Base-by-base conservation (phyloP, 257 asterid genomes). In the Capsicum pubescens region DNA sequence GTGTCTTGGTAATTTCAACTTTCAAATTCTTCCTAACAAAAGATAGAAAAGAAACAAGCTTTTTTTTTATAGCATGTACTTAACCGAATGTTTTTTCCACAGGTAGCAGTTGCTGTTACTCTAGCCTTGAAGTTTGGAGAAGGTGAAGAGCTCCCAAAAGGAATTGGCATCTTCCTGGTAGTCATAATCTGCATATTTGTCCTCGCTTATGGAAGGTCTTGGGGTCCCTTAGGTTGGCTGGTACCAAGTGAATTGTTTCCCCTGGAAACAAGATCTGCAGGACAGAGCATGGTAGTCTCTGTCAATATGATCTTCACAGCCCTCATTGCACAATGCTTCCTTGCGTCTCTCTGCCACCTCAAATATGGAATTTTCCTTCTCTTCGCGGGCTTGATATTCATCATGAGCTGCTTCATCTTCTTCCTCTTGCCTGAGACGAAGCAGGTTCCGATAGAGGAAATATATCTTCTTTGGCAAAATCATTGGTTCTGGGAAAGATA, bases 361-460 rank as follows among this genome's bases (percentile, higher is more conserved):
- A 93, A 87, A 86, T 95, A 89, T n/a, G 97, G 99, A 3, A 93
- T 95, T 76, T 95, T 95, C 88, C 61, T 95, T 85, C 85, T 95
- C 9, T 95, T 95, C 0, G 99, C 93, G 0, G 88, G 82, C 9
- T 84, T 94, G 90, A 95, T 95, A 11, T 32, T 89, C 77, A 17
- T 84, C 81, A 95, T 94, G 99, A 90, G 88, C 67, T 67, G 87
- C 88, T 95, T 95, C 68, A 85, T 95, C 56, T 93, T 56, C 93
- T 91, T 95, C 85, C 91, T 95, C 63, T 58, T 95, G 91, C 99
- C 98, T 0, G 99, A 95, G 91, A 95, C 98, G 5, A 94, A 95
- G 88, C 99, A 95, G 87, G 97, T 95, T 8, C 99, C 99, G 5
- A 94, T 95, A 32, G 99, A 95, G 86, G 99, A 95, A 92, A 88